Evolutionary conservation across 2,329 filamentous ascomycete species (phyloP), one percentile per base, ranked within the genome.

Genomic region (Penicillium rolfsii): DNA sequence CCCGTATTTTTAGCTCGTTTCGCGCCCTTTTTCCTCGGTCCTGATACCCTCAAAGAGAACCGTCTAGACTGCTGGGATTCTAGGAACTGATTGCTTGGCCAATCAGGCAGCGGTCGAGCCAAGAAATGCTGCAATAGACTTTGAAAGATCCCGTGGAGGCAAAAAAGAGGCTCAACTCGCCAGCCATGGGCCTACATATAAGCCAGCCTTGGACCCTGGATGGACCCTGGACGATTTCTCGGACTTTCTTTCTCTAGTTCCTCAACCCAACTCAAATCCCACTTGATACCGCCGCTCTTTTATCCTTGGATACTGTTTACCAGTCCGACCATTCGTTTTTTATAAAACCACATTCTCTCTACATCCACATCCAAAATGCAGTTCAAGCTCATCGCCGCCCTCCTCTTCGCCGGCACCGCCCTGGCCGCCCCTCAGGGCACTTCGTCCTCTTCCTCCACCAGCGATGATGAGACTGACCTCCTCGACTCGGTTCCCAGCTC

Each of bases 371-470:
- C 52, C 52, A 61, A 14, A 59, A 73, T 73, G 71, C 69, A 72
- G 59, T 71, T 61, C 64, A 73, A 69, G 60, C 12, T 60, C 30
- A 45, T 71, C 48, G 52, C 65, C 33, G 56, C 69, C 45, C 58
- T 72, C 36, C 49, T 69, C 54, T 60, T 72, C 57, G 55, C 67
- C 54, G 59, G 69, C 19, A 61, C 69, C 26, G 65, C 64, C 19
- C 57, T 72, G 41, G 69, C 69, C 16, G 61, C 53, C 52, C 67
- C 55, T 16, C 56, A 63, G 54, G 46, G 54, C 52, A 57, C 54
- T 19, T 35, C 57, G 9, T 12, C 24, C 40, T n/a, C 28, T 4
- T 50, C 41, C 22, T 4, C 28, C 8, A 4, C 38, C 11, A 41
- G 22, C 4, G 12, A 2, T 22, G 52, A 61, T 36, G 54, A 49